phyloP scores from a whole-genome alignment of 176 grass and related monocot species.

The Lolium perenne region DNA sequence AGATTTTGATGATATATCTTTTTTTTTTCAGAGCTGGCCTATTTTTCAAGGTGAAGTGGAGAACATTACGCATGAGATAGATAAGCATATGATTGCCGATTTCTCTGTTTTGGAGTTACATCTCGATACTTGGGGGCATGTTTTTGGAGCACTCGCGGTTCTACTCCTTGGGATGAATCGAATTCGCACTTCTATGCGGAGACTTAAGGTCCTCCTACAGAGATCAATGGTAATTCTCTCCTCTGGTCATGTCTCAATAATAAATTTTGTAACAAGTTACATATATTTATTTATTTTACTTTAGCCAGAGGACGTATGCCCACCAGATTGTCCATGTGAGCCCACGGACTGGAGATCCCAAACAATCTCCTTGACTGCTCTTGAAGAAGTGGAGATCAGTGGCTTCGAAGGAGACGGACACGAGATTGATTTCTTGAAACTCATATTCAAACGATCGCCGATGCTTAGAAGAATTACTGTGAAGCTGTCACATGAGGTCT shows the following conservation, averaged over 20 bases:
- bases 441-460: neutral
- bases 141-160: neutral
- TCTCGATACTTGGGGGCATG: neutral
- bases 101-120: neutral
- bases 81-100: neutral
- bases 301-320: neutral
- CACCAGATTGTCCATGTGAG: neutral
- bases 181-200: neutral
- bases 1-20: neutral
- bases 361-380: neutral
- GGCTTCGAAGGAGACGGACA: neutral
- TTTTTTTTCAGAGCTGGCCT: neutral
- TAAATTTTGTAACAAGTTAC: neutral
- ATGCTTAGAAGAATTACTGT: neutral
- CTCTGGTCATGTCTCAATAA: neutral
- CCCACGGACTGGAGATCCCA: neutral
- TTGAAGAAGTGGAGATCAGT: neutral
- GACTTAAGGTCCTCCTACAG: neutral
- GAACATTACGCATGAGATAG: neutral
- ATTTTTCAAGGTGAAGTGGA: neutral
- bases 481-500: neutral
- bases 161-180: neutral
- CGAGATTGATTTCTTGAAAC: slow-evolving; percentile 4
- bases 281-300: neutral
- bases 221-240: neutral